These are phyloP conservation scores for Aureoboletus auriporus DNA, from an alignment of 768 basidiomycete species.

Conservation along the genomic window DNA sequence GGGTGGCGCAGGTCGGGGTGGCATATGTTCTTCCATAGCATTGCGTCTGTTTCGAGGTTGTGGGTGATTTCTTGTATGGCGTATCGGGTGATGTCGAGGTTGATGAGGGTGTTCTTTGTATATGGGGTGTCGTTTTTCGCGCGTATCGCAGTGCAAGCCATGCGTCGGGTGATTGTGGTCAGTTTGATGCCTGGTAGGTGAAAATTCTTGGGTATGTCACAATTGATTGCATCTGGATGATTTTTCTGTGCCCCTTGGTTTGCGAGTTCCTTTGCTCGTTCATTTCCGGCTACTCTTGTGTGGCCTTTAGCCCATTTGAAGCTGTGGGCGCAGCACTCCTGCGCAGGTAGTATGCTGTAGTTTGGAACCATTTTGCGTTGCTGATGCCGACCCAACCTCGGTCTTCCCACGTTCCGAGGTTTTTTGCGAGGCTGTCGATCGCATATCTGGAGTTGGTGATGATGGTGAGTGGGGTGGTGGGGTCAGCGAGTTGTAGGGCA, in stretches of 20 bases:
- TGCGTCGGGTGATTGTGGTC: slow-evolving; percentile 5
- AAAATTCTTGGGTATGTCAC: background rate
- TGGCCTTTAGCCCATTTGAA: slow-evolving; percentile 28
- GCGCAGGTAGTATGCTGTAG: slow-evolving; percentile 1
- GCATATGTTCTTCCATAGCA: slow-evolving; percentile 9
- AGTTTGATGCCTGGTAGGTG: slow-evolving; percentile 13
- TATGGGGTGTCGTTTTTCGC: background rate
- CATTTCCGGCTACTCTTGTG: slow-evolving; percentile 14
- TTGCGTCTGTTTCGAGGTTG: background rate
- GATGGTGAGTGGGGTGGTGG: no score
- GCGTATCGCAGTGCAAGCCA: slow-evolving; percentile 12
- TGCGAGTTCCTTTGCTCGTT: slow-evolving; percentile 22
- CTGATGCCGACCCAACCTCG: slow-evolving; percentile 17
- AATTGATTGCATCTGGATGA: background rate
- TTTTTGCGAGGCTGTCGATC: slow-evolving; percentile 8
- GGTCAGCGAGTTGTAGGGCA: no score
- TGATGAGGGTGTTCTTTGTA: background rate
- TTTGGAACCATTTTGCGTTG: slow-evolving; percentile 13
- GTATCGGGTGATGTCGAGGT: slow-evolving; percentile 1
- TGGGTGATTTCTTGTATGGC: background rate
- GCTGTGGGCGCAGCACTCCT: slow-evolving; percentile 9
- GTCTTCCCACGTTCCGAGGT: slow-evolving; percentile 21
- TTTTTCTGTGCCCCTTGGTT: slow-evolving; percentile 7
- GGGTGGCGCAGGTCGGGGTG: slow-evolving; percentile 5
- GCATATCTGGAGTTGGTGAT: background rate